phyloP scores from a whole-genome alignment of 129 eudicot genomes.

The Heracleum sosnowskyi region DNA sequence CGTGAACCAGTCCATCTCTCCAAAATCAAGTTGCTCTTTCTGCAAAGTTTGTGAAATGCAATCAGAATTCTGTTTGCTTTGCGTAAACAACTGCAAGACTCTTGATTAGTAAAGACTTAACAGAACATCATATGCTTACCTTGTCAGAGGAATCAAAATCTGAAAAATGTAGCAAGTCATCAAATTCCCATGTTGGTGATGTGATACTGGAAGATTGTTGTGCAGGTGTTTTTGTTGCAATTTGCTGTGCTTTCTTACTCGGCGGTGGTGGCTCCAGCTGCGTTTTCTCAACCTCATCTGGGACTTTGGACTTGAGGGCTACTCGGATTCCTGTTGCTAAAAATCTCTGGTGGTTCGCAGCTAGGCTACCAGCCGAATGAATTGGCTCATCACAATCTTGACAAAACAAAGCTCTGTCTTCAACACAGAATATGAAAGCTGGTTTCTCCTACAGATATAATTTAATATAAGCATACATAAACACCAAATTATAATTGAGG shows the following conservation, averaged over 20 bases:
- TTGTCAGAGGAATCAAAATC: constrained; percentile 63
- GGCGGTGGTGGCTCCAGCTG: constrained; percentile 41
- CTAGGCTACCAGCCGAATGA: constrained; percentile 67
- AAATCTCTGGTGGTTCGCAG: constrained; percentile 86
- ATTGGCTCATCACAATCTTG: constrained; percentile 84
- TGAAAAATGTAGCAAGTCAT: constrained; percentile 68
- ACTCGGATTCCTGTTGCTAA: constrained; percentile 90
- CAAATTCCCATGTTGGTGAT: constrained; percentile 75
- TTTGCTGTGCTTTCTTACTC: constrained; percentile 29
- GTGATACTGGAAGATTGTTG: constrained; percentile 32
- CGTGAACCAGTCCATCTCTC: constrained; percentile 72
- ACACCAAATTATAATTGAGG: not conserved
- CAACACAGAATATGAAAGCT: constrained; percentile 83
- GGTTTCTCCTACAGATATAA: constrained; percentile 46
- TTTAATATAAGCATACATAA: not conserved
- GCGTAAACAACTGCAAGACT: not conserved
- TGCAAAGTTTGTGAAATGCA: constrained; percentile 18
- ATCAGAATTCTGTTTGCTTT: not conserved
- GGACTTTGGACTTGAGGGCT: constrained; percentile 43
- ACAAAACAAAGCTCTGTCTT: constrained; percentile 93
- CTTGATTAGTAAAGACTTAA: not conserved
- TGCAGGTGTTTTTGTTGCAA: constrained; percentile 32
- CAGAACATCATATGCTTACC: constrained; percentile 29
- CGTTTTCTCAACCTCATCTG: constrained; percentile 31
- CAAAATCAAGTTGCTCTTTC: constrained; percentile 75